Evolutionary conservation across 306 rosid genomes (phyloP), one percentile per base, ranked within the genome.

Genomic region (Corylus heterophylla): DNA sequence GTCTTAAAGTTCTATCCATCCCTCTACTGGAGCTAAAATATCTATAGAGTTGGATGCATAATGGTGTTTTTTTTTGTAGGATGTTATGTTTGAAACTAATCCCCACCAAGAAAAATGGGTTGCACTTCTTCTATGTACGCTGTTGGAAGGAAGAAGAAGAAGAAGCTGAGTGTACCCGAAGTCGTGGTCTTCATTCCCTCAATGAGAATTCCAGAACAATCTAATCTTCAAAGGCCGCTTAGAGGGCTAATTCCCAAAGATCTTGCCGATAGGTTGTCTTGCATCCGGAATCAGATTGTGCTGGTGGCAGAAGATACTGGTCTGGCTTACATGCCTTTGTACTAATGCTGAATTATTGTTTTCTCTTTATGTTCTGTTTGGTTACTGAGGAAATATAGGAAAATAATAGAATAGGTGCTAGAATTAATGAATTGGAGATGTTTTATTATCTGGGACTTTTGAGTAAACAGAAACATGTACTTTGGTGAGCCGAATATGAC

Each of bases 231-330:
- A 73, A 88, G 91, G 75, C 76, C 66, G 3, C 92, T 95, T 45
- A 89, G 87, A 84, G 94, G 93, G 14, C 54, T 88, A 49, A 11
- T 93, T 81, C 91, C 98, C 0, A 63, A 74, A 61, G 92, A 95
- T 71, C 87, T 95, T 71, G 90, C 71, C 20, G 82, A 89, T 69
- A 86, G 86, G 74, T 68, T 93, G 37, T 86, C 91, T 47, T 86
- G 94, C 1, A 88, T 95, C 47, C 85, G 99, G 58, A 93, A 87
- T 78, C 99, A 91, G 89, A 93, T 95, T 62, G 90, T 78, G 63
- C 81, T 95, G 66, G 85, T 95, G 59, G 95, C 98, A 13, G 89
- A 90, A 37, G 97, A 93, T 84, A 93, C 99, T 2, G 98, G 97
- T 92, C 4, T 20, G 87, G 27, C 12, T 45, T 29, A 9, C 25